These are phyloP conservation scores for Graphium sp. DNA, from an alignment of 2,329 filamentous ascomycete genomes.

Conservation along the genomic window DNA sequence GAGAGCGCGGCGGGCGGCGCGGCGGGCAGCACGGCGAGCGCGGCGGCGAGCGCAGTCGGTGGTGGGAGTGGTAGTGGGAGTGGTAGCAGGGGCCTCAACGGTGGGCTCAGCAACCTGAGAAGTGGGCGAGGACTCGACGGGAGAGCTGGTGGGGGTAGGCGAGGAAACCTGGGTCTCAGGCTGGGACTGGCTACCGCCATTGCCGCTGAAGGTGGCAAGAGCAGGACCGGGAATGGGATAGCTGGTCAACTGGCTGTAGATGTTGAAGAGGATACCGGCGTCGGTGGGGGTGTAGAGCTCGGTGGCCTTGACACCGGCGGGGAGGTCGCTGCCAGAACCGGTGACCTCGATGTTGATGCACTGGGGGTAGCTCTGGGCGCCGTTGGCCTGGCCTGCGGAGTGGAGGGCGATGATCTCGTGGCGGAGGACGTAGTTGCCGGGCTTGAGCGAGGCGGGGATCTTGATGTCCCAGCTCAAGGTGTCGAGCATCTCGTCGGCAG, in stretches of 20 bases:
- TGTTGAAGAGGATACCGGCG: conserved; percentile 17
- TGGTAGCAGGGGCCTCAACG: too few relatives aligned
- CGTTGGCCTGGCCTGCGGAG: conserved; percentile 19
- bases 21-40: too few relatives aligned
- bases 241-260: conserved; percentile 12
- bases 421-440: conserved; percentile 36
- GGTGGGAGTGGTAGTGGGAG: too few relatives aligned
- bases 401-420: conserved; percentile 40
- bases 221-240: conserved; percentile 16
- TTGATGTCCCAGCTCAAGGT: conserved; percentile 26
- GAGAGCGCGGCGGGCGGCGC: too few relatives aligned
- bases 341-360: conserved; percentile 30
- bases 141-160: too few relatives aligned
- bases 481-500: conserved; percentile 32
- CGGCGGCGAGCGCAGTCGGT: too few relatives aligned
- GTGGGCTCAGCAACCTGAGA: too few relatives aligned
- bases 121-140: too few relatives aligned
- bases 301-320: conserved; percentile 14
- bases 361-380: conserved; percentile 34
- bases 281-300: conserved; percentile 17
- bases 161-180: too few relatives aligned
- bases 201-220: conserved; percentile 6
- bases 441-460: conserved; percentile 25
- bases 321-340: conserved; percentile 15
- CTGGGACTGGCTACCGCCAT: too few relatives aligned